A percentile compares a stretch with the other conserved stretches of the same genome.
Evolutionary conservation across 345 rosid species (phyloP).

Genomic region (Syzygium aromaticum): DNA sequence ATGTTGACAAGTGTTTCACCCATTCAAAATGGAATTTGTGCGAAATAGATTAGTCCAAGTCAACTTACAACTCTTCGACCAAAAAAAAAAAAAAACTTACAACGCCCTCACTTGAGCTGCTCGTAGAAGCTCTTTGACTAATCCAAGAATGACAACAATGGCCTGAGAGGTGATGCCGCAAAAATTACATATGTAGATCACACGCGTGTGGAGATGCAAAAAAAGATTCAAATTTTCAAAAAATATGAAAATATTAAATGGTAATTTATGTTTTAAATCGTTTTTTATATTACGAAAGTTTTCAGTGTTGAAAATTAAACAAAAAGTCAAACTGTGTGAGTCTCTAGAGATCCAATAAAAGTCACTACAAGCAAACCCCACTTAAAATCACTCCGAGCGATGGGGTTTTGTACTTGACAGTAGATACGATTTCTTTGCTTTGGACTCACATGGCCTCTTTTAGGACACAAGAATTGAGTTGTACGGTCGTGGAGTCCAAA

Average conservation of each 20-base stretch:
- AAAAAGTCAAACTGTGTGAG: not conserved
- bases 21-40: not conserved
- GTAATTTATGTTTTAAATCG: not conserved
- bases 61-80: too few species aligned
- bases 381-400: not conserved
- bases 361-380: too few species aligned
- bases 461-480: too few species aligned
- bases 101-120: not conserved
- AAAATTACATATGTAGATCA: not conserved
- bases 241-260: not conserved
- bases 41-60: not conserved
- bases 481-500: too few species aligned
- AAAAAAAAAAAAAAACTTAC: not conserved
- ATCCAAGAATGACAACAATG: not conserved
- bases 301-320: not conserved
- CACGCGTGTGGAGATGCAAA: not conserved
- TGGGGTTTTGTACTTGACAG: not conserved
- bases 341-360: not conserved
- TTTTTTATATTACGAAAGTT: not conserved
- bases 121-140: not conserved
- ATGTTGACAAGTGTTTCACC: not conserved
- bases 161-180: not conserved
- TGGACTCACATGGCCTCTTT: not conserved
- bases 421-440: not conserved
- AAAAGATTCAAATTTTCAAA: not conserved